Base-by-base conservation (phyloP, 2,329 filamentous ascomycete species). In the Fusarium tjaetaba region DNA sequence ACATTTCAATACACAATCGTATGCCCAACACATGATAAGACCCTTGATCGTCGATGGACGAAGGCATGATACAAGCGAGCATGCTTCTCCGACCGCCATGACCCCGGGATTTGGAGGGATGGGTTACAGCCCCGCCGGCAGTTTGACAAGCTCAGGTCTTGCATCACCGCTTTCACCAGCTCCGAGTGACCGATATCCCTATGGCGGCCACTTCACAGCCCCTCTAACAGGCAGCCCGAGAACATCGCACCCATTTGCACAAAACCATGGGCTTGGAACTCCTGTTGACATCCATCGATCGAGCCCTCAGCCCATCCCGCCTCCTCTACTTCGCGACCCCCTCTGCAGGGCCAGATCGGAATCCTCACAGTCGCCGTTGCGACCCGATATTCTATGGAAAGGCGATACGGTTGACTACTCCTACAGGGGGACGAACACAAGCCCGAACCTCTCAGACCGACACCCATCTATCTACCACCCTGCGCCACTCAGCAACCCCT, bases 41-140 rank as follows among this genome's bases (percentile, higher is more conserved):
- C 90, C 92, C 5, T 79, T 94, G 71, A 90, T 93, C 82, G 86
- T 94, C 30, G 92, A 94, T 76, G 87, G 93, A 70, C 86, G 92
- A 68, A 88, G 91, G 74, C 83, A 86, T 34, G 89, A 91, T 13
- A 86, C 88, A 16, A 89, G 90, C n/a, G 88, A 91, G 28, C 90
- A 92, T 76, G 85, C 92, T 74, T 93, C 92, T 16, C 88, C 91
- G 2, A 89, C 90, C 1, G 90, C 89, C 16, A 85, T 94, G 32
- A 93, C 88, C 71, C 90, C 92, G 32, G 89, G 89, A 1, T 92
- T 93, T 81, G 89, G 90, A 15, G 86, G 86, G 72, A 90, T 94
- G 74, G 89, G 89, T 5, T 93, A 93, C 78, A 88, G 88, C 59
- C 86, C 89, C 24, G 82, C 85, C 3, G 84, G 82, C 18, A 82